Conservation (phyloP, 2,329 filamentous ascomycete species). For the Ophiosphaerella korrae region DNA sequence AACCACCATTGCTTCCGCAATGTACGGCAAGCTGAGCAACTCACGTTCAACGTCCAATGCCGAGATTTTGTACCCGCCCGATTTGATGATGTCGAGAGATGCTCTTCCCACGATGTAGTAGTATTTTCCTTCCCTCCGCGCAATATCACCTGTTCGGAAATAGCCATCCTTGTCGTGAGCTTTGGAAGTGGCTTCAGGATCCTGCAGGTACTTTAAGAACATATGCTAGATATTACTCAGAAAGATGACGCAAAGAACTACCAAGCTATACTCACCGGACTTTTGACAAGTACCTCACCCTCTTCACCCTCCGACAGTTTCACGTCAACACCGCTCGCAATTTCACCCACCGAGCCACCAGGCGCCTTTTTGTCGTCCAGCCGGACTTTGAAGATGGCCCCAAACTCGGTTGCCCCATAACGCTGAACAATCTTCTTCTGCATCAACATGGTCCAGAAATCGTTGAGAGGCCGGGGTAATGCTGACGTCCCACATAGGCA, state of each 20-base stretch:
- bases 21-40: constrained; percentile 54
- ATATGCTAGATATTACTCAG: constrained; percentile 35
- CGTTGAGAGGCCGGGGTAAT: constrained; percentile 55
- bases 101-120: constrained; percentile 61
- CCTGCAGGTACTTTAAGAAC: constrained; percentile 49
- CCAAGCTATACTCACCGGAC: constrained; percentile 26
- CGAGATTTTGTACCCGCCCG: constrained; percentile 61
- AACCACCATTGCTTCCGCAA: constrained; percentile 60
- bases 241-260: neutral
- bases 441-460: constrained; percentile 56
- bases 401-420: constrained; percentile 54
- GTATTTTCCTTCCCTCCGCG: constrained; percentile 48
- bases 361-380: constrained; percentile 36
- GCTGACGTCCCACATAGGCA: constrained; percentile 56
- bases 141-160: constrained; percentile 56
- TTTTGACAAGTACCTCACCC: constrained; percentile 53
- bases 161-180: constrained; percentile 56
- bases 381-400: constrained; percentile 51
- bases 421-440: constrained; percentile 51
- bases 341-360: constrained; percentile 44
- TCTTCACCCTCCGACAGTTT: constrained; percentile 53
- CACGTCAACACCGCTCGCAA: constrained; percentile 48
- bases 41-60: constrained; percentile 61
- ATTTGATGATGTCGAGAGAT: constrained; percentile 61
- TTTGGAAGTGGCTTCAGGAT: constrained; percentile 52